Percentiles rank a stretch among this genome's conserved stretches.
Conservation (phyloP, 169 alveolate species). For the Eimeria falciformis region DNA sequence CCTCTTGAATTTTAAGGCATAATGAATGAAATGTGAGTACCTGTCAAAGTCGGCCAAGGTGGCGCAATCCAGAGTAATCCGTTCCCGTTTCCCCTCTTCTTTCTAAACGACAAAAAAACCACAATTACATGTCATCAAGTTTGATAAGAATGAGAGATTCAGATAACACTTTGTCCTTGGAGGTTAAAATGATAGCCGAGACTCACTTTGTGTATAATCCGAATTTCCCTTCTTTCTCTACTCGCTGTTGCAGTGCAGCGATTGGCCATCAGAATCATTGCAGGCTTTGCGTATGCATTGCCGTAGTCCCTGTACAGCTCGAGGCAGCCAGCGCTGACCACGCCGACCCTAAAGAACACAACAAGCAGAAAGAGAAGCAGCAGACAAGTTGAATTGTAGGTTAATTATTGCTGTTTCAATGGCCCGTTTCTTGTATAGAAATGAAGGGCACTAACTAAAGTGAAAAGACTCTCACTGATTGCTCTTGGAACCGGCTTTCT, state of each 20-base stretch:
- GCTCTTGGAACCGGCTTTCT: neutral
- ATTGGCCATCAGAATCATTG: constrained; percentile 57
- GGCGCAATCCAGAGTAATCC: constrained; percentile 78
- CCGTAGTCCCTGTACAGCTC: constrained; percentile 77
- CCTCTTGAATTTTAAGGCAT: no score
- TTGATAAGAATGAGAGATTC: neutral
- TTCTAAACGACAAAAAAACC: neutral
- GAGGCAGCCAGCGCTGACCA: constrained; percentile 63
- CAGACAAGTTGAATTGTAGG: no score
- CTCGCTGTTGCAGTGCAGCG: constrained; percentile 77
- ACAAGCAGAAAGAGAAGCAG: neutral
- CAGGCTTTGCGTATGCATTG: constrained; percentile 71
- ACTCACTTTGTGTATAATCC: constrained; percentile 64
- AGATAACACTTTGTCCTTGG: neutral
- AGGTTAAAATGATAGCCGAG: no score
- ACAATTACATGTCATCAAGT: neutral
- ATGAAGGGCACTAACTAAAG: neutral
- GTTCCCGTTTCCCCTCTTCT: constrained; percentile 68
- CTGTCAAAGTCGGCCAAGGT: constrained; percentile 78
- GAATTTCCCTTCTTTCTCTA: constrained; percentile 76
- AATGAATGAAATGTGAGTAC: neutral
- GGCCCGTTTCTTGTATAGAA: no score
- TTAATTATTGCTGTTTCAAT: no score
- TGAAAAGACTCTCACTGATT: constrained; percentile 61
- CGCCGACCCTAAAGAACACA: constrained; percentile 70